phyloP scores from a whole-genome alignment of 768 basidiomycete species.

The Amanita phalloides region DNA sequence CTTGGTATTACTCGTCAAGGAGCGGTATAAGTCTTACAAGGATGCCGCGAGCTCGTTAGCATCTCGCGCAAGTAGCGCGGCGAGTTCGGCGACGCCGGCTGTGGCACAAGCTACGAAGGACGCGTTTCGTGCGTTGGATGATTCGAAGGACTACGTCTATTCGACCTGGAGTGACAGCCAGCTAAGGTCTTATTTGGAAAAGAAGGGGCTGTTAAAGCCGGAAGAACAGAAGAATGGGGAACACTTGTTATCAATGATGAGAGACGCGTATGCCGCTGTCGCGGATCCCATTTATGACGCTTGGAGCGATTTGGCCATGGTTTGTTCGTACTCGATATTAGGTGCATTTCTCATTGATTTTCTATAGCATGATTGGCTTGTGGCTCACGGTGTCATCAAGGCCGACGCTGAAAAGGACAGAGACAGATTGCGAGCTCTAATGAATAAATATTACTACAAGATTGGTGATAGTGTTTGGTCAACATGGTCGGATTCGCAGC shows the following conservation, averaged over 20 bases:
- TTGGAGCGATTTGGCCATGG: conserved; percentile 83
- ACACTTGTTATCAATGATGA: conserved; percentile 62
- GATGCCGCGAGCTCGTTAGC: conserved; percentile 49
- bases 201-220: conserved; percentile 62
- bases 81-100: conserved; percentile 18
- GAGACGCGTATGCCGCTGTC: conserved; percentile 51
- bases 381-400: conserved; percentile 64
- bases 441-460: conserved; percentile 74
- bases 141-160: conserved; percentile 79
- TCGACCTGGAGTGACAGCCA: conserved; percentile 82
- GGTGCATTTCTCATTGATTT: neutral
- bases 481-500: conserved; percentile 70
- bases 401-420: conserved; percentile 40
- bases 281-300: conserved; percentile 64
- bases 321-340: conserved; percentile 20
- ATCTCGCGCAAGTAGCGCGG: conserved; percentile 37
- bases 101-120: conserved; percentile 42
- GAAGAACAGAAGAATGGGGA: conserved; percentile 47
- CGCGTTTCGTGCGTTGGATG: conserved; percentile 44
- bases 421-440: conserved; percentile 49
- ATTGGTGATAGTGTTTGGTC: conserved; percentile 42
- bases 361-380: conserved; percentile 70
- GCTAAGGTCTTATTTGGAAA: conserved; percentile 61
- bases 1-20: conserved; percentile 67
- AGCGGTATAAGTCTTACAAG: conserved; percentile 50